A percentile compares a stretch with the other conserved stretches of the same genome.
These are phyloP conservation scores for Beauveria medogensis DNA, from an alignment of 2,329 filamentous ascomycete genomes.

Conservation along the genomic window DNA sequence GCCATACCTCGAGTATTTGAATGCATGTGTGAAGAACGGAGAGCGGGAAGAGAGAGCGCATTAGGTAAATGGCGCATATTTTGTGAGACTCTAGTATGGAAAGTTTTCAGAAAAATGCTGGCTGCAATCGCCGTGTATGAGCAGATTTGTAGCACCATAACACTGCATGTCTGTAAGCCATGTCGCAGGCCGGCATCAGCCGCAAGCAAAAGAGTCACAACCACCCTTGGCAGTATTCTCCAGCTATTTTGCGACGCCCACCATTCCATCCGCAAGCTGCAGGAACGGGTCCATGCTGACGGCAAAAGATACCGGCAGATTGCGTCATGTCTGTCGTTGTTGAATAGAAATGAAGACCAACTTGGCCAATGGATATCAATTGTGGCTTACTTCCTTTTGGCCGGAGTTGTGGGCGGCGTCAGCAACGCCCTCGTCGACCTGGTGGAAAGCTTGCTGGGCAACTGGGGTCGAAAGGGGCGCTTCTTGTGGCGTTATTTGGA, in stretches of 20 bases:
- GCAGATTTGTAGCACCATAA: not conserved
- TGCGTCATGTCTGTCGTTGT: not conserved
- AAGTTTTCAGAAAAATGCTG: no score
- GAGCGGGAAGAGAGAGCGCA: no score
- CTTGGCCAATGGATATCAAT: no score
- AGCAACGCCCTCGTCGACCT: no score
- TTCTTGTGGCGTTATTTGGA: not conserved
- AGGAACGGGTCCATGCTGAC: not conserved
- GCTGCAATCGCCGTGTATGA: no score
- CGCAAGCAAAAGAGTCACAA: not conserved
- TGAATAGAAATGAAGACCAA: not conserved
- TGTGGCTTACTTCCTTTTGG: conserved; percentile 5
- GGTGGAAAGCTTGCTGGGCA: not conserved
- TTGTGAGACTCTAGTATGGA: no score
- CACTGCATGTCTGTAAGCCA: not conserved
- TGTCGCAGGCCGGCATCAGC: not conserved
- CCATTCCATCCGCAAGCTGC: not conserved
- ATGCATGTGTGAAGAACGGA: no score
- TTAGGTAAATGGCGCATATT: no score
- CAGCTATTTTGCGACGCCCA: not conserved
- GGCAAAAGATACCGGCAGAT: not conserved
- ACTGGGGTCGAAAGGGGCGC: not conserved
- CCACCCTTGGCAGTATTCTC: not conserved
- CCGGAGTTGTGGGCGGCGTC: not conserved
- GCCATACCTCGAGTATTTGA: no score